Conservation (phyloP, 768 basidiomycete species). For the Saitozyma podzolica region DNA sequence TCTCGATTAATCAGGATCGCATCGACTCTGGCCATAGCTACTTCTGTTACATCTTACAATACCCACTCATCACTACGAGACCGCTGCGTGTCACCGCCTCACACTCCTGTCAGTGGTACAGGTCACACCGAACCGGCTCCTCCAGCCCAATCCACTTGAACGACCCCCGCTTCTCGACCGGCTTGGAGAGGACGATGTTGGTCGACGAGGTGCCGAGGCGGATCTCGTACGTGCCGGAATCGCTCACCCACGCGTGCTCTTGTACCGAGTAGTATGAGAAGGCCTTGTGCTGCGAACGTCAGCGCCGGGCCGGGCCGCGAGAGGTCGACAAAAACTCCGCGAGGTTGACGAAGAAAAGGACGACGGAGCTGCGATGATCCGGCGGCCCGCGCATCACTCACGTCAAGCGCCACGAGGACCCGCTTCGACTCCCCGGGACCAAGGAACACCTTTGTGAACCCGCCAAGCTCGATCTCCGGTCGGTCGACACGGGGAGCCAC, state of each 20-base stretch:
- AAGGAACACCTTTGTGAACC: constrained; percentile 52
- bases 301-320: constrained; percentile 2
- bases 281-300: constrained; percentile 46
- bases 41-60: no score
- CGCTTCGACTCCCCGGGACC: constrained; percentile 47
- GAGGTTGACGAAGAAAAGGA: no score
- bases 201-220: constrained; percentile 58
- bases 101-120: no score
- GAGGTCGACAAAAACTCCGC: no score
- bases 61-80: no score
- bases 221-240: constrained; percentile 58
- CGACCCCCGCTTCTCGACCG: constrained; percentile 13
- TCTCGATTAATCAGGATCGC: no score
- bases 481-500: constrained; percentile 58
- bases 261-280: constrained; percentile 64
- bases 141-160: constrained; percentile 36
- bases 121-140: constrained; percentile 5
- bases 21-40: no score
- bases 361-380: no score
- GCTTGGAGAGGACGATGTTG: constrained; percentile 46
- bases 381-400: constrained; percentile 14
- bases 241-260: constrained; percentile 59
- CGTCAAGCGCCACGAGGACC: constrained; percentile 45
- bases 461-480: constrained; percentile 65
- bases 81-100: no score